Evolutionary conservation across 306 rosid species (phyloP).

Genomic region (Pachyrhizus erosus): DNA sequence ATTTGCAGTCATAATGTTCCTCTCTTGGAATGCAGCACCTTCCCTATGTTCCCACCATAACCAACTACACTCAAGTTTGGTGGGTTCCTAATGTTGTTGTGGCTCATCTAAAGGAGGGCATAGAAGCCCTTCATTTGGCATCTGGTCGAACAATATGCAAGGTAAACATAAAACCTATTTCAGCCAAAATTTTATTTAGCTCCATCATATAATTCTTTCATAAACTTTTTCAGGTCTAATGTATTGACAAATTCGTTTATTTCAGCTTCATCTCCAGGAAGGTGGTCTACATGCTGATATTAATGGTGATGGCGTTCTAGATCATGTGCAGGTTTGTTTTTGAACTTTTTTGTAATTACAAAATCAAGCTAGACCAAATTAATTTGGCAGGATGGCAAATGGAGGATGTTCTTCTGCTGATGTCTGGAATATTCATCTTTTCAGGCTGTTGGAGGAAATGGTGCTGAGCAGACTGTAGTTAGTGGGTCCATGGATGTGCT

Average conservation of each 20-base stretch:
- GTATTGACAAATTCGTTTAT: conserved; percentile 47
- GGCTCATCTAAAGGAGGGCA: conserved; percentile 96
- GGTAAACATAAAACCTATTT: conserved; percentile 52
- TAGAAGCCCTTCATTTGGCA: conserved; percentile 93
- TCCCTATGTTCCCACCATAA: conserved; percentile 92
- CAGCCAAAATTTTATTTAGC: conserved; percentile 11
- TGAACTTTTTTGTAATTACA: neutral
- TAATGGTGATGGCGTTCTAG: conserved; percentile 98
- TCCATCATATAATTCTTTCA: conserved; percentile 16
- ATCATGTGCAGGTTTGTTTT: conserved; percentile 90
- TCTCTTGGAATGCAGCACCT: conserved; percentile 64
- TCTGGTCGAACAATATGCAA: conserved; percentile 95
- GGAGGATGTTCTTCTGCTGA: conserved; percentile 33
- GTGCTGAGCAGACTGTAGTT: conserved; percentile 96
- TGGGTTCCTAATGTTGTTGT: conserved; percentile 99
- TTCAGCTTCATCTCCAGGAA: conserved; percentile 95
- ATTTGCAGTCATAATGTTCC: conserved; percentile 22
- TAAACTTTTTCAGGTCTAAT: conserved; percentile 7
- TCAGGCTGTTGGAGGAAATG: conserved; percentile 98
- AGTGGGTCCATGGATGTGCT: conserved; percentile 98
- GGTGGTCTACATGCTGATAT: conserved; percentile 99
- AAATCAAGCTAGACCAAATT: conserved; percentile 1
- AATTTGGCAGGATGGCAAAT: conserved; percentile 32
- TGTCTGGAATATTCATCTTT: conserved; percentile 38
- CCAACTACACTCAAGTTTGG: conserved; percentile 97